These are phyloP conservation scores for Dipteronia sinensis DNA, from an alignment of 345 rosid genomes.

Conservation along the genomic window DNA sequence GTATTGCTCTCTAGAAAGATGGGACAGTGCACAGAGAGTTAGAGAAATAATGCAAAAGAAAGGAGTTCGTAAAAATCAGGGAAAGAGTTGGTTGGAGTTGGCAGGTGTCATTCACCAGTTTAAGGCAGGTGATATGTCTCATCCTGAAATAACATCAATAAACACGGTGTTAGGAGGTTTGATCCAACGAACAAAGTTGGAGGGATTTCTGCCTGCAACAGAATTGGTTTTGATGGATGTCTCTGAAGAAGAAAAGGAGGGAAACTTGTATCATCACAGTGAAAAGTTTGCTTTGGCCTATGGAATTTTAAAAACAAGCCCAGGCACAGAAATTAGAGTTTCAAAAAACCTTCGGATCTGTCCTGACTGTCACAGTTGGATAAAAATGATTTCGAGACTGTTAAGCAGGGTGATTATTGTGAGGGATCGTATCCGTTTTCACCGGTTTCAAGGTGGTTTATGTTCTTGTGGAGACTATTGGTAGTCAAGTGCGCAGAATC, in stretches of 20 bases:
- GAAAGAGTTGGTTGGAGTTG: conserved; percentile 82
- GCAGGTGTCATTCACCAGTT: conserved; percentile 67
- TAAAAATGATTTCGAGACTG: conserved; percentile 61
- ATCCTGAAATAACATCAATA: conserved; percentile 59
- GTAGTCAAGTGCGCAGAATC: conserved; percentile 33
- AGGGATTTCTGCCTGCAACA: conserved; percentile 61
- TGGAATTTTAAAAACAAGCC: conserved; percentile 68
- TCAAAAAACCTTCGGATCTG: conserved; percentile 82
- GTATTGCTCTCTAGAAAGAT: conserved; percentile 62
- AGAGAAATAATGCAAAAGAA: conserved; percentile 66
- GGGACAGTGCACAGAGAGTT: conserved; percentile 64
- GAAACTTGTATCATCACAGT: conserved; percentile 66
- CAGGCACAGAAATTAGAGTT: conserved; percentile 64
- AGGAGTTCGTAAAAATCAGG: conserved; percentile 61
- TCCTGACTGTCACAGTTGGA: conserved; percentile 78
- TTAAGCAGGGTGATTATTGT: conserved; percentile 62
- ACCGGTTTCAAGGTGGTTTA: conserved; percentile 69
- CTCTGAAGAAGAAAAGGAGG: conserved; percentile 84
- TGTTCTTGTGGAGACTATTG: conserved; percentile 82
- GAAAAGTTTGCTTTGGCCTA: conserved; percentile 86
- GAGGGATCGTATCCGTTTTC: conserved; percentile 84
- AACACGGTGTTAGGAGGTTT: conserved; percentile 55
- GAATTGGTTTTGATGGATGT: conserved; percentile 89
- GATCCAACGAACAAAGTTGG: conserved; percentile 44
- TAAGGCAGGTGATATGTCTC: conserved; percentile 72